Base-by-base conservation (phyloP, 1,284 basidiomycete species). In the Meripilus lineatus region DNA sequence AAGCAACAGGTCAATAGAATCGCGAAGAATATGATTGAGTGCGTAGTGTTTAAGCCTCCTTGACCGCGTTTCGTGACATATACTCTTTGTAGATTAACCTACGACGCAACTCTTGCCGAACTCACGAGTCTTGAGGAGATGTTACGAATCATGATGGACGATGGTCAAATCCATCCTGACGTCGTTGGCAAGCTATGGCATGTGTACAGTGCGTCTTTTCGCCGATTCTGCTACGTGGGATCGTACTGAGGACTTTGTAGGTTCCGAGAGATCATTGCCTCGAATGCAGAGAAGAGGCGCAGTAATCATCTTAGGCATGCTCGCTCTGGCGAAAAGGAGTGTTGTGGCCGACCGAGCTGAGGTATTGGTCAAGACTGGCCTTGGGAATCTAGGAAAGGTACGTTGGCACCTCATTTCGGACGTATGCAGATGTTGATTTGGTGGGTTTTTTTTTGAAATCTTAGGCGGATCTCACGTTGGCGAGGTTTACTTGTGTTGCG, bases 11-110 rank as follows among this genome's bases (percentile, higher is more conserved):
- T 96, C 46, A 93, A 84, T 54, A 75, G 93, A n/a, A 95, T 99
- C 38, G 80, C 94, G n/a, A 93, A 93, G 67, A 97, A 99, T 63
- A 91, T 99, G 82, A 92, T 99, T 42, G 89, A 94, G 93, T 93
- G 45, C 42, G 84, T 71, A 30, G 17, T 21, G 3, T n/a, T 7
- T 4, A 18, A 8, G 7, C 15, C 21, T 20, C 13, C 5, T 15
- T 35, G 14, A 20, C 30, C 20, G 10, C 24, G 43, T 17, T 32
- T 42, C 4, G 39, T 33, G 25, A 40, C 40, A 36, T 44, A 30
- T 45, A 20, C 2, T 36, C 38, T 38, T 30, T 40, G 1, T 52
- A 94, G 92, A 60, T 72, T 87, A 38, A 96, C 93, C 0, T 93
- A 92, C 57, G 79, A 86, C 22, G 89, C 94, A 1, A 95, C 93